These are phyloP conservation scores for Ligustrum vulgare DNA, from an alignment of 257 asterid species.

Conservation along the genomic window DNA sequence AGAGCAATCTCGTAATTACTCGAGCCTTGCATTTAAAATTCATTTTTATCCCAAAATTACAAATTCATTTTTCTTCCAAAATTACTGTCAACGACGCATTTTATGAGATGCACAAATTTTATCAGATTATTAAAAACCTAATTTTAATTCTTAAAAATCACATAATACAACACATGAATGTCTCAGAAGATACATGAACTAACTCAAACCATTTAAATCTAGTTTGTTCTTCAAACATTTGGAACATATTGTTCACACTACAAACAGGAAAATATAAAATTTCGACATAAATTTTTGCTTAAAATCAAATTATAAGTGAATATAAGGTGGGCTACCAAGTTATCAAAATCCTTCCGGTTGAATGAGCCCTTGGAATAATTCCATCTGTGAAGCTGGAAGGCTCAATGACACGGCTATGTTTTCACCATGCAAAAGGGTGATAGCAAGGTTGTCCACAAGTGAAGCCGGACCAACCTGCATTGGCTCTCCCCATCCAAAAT, in stretches of 20 bases:
- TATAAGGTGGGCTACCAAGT: neutral
- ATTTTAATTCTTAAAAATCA: too few species aligned
- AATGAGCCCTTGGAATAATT: slow-evolving; percentile 1
- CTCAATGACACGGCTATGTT: slow-evolving; percentile 16
- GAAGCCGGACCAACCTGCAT: slow-evolving; percentile 17
- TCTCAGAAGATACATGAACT: neutral
- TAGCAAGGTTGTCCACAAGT: slow-evolving; percentile 5
- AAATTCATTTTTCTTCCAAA: too few species aligned
- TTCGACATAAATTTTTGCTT: too few species aligned
- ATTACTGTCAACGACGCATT: too few species aligned
- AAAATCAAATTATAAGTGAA: too few species aligned
- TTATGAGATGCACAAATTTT: too few species aligned
- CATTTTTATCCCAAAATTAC: too few species aligned
- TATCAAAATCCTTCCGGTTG: neutral
- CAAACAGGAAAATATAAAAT: neutral
- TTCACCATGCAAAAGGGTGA: neutral
- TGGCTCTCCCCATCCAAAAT: slow-evolving; percentile 21
- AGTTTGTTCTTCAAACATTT: neutral
- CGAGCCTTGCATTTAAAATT: too few species aligned
- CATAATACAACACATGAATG: neutral
- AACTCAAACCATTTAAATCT: neutral
- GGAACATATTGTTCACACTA: neutral
- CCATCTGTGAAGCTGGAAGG: slow-evolving; percentile 15
- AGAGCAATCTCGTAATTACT: too few species aligned
- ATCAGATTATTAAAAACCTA: too few species aligned